phyloP scores from a whole-genome alignment of 148 eudicot genomes.

The Rhododendron mucronatum region DNA sequence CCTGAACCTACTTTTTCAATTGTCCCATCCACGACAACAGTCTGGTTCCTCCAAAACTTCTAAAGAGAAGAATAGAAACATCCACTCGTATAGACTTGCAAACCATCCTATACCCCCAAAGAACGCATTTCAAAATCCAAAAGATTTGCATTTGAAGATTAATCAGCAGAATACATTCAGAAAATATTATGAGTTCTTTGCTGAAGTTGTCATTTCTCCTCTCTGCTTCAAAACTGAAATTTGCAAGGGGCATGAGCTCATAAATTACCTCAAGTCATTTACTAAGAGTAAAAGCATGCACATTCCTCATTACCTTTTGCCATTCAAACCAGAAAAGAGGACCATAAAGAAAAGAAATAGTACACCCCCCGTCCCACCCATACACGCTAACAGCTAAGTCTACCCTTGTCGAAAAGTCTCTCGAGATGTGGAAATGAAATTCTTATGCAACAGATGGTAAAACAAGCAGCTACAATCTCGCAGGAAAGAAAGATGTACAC shows the following conservation, averaged over 20 bases:
- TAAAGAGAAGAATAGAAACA: neutral
- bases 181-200: too few species aligned
- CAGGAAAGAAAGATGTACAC: constrained; percentile 30
- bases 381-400: neutral
- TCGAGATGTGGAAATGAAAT: neutral
- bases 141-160: neutral
- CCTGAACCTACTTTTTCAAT: neutral
- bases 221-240: neutral
- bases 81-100: neutral
- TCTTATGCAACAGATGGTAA: neutral
- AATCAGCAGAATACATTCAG: neutral
- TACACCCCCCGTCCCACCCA: neutral
- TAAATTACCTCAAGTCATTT: neutral
- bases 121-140: neutral
- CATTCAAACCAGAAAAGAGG: neutral
- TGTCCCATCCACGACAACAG: neutral
- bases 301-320: neutral
- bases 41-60: neutral
- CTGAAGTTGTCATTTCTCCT: neutral
- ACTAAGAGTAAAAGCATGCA: neutral
- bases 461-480: neutral
- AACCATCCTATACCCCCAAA: neutral
- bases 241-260: neutral
- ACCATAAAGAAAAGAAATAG: neutral
- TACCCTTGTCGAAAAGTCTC: neutral